phyloP scores from a whole-genome alignment of 2,329 filamentous ascomycete species.

The Cryphonectria nitschkei region DNA sequence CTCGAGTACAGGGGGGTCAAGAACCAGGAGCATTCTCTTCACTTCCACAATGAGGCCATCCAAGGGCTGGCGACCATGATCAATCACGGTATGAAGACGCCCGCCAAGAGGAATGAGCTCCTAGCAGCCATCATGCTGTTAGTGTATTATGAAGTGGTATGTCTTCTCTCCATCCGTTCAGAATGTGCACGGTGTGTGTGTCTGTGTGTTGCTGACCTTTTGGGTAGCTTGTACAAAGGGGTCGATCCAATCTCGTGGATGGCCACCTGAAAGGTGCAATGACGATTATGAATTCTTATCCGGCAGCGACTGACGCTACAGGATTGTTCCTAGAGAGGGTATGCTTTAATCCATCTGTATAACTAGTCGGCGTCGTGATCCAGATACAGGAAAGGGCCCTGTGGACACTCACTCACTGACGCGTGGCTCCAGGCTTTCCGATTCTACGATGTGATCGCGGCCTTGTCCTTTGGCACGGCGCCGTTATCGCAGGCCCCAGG shows the following conservation, averaged over 20 bases:
- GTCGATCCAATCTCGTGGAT: slow-evolving; percentile 62
- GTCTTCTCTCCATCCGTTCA: slow-evolving; percentile 33
- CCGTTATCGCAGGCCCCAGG: slow-evolving; percentile 57
- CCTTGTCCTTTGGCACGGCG: slow-evolving; percentile 62
- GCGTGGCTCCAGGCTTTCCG: slow-evolving; percentile 56
- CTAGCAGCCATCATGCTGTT: slow-evolving; percentile 64
- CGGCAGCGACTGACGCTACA: slow-evolving; percentile 52
- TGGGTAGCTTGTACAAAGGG: slow-evolving; percentile 62
- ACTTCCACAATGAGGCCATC: slow-evolving; percentile 63
- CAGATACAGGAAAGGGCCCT: background rate
- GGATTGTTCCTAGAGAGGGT: slow-evolving; percentile 63
- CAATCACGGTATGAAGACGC: slow-evolving; percentile 48
- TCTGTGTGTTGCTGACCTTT: slow-evolving; percentile 25
- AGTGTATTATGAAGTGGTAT: slow-evolving; percentile 66
- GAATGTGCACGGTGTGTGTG: no score
- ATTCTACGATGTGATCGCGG: slow-evolving; percentile 68
- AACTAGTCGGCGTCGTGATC: background rate
- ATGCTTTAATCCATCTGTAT: slow-evolving; percentile 25
- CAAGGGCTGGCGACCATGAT: slow-evolving; percentile 62
- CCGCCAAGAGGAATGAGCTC: slow-evolving; percentile 58
- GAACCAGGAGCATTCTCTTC: slow-evolving; percentile 58
- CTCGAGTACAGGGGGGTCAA: slow-evolving; percentile 67
- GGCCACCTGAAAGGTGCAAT: slow-evolving; percentile 65
- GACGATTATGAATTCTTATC: slow-evolving; percentile 59
- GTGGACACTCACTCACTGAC: slow-evolving; percentile 5